Evolutionary conservation across 441 rosid species (phyloP).

Genomic region (Francoa sonchifolia): DNA sequence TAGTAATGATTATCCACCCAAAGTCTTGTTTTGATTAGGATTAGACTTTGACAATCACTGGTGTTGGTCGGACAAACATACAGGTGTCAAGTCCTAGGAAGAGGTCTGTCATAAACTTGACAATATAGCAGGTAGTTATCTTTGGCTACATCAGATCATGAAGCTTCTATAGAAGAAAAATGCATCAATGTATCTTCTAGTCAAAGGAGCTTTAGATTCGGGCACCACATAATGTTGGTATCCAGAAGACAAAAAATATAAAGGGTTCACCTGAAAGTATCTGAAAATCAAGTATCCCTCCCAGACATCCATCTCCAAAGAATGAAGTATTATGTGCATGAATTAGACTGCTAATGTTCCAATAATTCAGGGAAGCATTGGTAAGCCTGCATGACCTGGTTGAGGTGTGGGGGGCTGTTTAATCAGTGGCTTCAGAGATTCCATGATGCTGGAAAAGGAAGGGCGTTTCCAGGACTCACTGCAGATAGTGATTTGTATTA

Average conservation of each 20-base stretch:
- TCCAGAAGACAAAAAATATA: slow-evolving; percentile 7
- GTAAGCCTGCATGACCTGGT: slow-evolving; percentile 38
- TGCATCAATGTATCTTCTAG: too few relatives aligned
- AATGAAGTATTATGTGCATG: slow-evolving; percentile 58
- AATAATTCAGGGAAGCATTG: slow-evolving; percentile 24
- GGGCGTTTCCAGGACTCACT: slow-evolving; percentile 98
- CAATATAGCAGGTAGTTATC: too few relatives aligned
- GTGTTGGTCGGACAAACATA: too few relatives aligned
- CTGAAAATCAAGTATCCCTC: slow-evolving; percentile 26
- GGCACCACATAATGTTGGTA: not conserved
- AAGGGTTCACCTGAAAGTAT: slow-evolving; percentile 24
- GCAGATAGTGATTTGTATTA: slow-evolving; percentile 16
- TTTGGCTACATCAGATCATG: too few relatives aligned
- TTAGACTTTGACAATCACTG: too few relatives aligned
- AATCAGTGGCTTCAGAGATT: slow-evolving; percentile 58
- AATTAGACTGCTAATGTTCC: slow-evolving; percentile 8
- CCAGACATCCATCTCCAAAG: slow-evolving; percentile 34
- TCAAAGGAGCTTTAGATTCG: not conserved
- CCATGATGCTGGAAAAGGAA: slow-evolving; percentile 81
- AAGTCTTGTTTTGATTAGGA: too few relatives aligned
- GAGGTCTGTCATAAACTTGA: too few relatives aligned
- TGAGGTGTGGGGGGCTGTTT: slow-evolving; percentile 49
- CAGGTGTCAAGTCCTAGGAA: too few relatives aligned
- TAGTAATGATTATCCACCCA: too few relatives aligned
- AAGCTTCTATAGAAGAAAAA: too few relatives aligned